A percentile compares a stretch with the other conserved stretches of the same genome.
phyloP scores from a whole-genome alignment of 139 green algal species.

The Chlorella sp. region DNA sequence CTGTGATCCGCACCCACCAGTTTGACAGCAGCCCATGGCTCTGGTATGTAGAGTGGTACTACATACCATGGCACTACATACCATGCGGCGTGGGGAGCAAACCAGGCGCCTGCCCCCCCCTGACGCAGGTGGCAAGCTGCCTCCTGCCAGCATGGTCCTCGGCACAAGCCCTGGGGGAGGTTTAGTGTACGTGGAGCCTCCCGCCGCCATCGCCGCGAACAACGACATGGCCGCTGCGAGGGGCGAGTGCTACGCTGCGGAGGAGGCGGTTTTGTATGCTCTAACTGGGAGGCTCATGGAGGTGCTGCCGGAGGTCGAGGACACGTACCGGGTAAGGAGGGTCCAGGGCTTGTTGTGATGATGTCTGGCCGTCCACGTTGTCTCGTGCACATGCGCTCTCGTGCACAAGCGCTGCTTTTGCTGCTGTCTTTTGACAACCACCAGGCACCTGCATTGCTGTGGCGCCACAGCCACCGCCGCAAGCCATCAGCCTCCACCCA shows the following conservation, averaged over 20 bases:
- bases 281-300: slow-evolving; percentile 55
- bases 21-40: background rate
- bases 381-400: background rate
- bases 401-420: background rate
- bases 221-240: slow-evolving; percentile 65
- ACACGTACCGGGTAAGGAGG: slow-evolving; percentile 12
- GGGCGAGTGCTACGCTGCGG: slow-evolving; percentile 55
- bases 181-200: slow-evolving; percentile 61
- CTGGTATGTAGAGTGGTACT: background rate
- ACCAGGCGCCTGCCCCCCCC: background rate
- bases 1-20: background rate
- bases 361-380: background rate
- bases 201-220: slow-evolving; percentile 65
- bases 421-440: background rate
- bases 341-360: background rate
- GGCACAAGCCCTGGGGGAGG: slow-evolving; percentile 31
- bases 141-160: slow-evolving; percentile 53
- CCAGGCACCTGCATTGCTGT: too few relatives aligned
- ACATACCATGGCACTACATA: background rate
- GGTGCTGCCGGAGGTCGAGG: slow-evolving; percentile 27
- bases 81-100: background rate
- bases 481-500: background rate
- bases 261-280: slow-evolving; percentile 71
- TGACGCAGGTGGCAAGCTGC: slow-evolving; percentile 20
- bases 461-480: background rate